Evolutionary conservation across 2,329 filamentous ascomycete species (phyloP), one percentile per base, ranked within the genome.

Genomic region (Graphilbum ipis-grandicollis): DNA sequence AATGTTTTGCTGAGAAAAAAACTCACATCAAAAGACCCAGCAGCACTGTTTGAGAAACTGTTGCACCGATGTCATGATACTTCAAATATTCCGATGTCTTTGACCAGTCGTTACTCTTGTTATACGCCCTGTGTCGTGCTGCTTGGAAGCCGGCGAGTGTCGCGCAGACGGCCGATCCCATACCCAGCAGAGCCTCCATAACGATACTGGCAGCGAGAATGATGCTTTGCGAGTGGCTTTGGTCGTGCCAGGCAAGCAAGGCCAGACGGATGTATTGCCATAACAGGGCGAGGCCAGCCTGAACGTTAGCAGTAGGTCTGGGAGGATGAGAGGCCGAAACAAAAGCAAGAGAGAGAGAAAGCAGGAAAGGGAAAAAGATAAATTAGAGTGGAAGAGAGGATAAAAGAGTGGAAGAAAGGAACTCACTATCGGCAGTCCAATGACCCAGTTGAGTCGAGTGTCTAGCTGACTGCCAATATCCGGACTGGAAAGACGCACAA

Each of bases 141-240:
- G 42, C 42, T 23, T 46, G 44, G 35, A 46, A 46, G 4, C 34
- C 44, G 14, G 44, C 40, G 6, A 44, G 36, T 5, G 43, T 23
- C 2, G 42, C 34, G n/a, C 42, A 40, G 31, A 46, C 40, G 30
- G 39, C 37, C 2, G 38, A 13, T 2, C 39, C 39, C 10, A 46
- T 34, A 18, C 29, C 39, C 14, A 46, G 34, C 4, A 38, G 9
- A 3, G 35, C 32, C 18, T 43, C 40, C 3, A 30, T 12, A 2
- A 37, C 8, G 12, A 43, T 19, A 33, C 42, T 42, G 6, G 38
- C 21, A 1, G 31, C 21, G 13, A 43, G 32, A 5, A 38, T 14
- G 1, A 6, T 1, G 12, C 14, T n/a, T n/a, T n/a, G n/a, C 2
- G 37, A 25, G 8, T 19, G 30, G 32, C 14, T 22, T 8, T 28